A percentile compares a stretch with the other conserved stretches of the same genome.
These are phyloP conservation scores for Phytophthora melonis DNA, from an alignment of 352 stramenopile species.

Conservation along the genomic window DNA sequence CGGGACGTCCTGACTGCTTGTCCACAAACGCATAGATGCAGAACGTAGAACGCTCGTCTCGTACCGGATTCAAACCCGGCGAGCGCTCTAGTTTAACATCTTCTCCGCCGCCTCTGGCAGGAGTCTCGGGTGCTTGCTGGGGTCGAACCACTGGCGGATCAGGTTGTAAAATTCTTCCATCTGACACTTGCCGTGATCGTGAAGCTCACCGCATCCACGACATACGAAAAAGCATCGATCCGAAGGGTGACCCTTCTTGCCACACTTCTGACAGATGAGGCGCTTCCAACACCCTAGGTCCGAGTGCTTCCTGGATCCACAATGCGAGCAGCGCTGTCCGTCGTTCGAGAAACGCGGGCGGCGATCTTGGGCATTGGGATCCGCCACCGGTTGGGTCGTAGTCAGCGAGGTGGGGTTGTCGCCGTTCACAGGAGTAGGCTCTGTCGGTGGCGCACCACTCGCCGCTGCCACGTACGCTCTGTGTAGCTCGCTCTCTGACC, in stretches of 20 bases:
- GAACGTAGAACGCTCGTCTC: conserved; percentile 13
- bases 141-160: conserved; percentile 20
- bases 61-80: conserved; percentile 8
- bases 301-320: background rate
- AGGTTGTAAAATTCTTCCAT: conserved; percentile 27
- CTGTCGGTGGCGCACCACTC: too few species aligned
- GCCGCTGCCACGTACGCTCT: background rate
- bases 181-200: conserved; percentile 7
- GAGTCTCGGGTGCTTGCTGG: conserved; percentile 14
- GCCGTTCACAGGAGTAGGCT: too few species aligned
- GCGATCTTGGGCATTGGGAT: background rate
- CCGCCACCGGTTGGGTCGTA: too few species aligned
- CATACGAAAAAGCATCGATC: conserved; percentile 23
- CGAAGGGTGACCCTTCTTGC: conserved; percentile 9
- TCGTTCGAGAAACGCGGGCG: background rate
- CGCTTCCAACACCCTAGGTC: conserved; percentile 20
- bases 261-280: conserved; percentile 15
- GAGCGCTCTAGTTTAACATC: conserved; percentile 32
- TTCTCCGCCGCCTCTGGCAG: conserved; percentile 10
- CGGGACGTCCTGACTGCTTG: background rate
- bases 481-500: background rate
- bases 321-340: background rate
- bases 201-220: conserved; percentile 16
- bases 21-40: conserved; percentile 22
- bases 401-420: too few species aligned